Evolutionary conservation across 441 rosid genomes (phyloP), one percentile per base, ranked within the genome.

Genomic region (Gossypium schwendimanii): DNA sequence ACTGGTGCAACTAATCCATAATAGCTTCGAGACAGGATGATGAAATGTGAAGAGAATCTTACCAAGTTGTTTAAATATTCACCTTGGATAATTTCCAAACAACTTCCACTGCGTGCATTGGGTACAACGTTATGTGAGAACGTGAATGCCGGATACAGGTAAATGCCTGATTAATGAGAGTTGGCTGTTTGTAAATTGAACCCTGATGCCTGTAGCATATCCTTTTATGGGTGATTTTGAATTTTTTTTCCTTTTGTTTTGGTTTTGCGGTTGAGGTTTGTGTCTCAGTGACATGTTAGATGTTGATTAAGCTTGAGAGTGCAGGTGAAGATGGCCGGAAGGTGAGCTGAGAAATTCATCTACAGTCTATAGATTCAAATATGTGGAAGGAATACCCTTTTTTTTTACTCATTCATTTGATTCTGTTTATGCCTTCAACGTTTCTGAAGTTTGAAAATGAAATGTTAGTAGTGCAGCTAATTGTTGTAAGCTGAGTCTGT

Each of bases 1-100:
- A 45, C 81, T 91, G 73, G 79, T 91, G 1, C 84, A 89, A 73
- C 81, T 89, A 60, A 82, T 89, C 70, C 75, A 4, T 20, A 65
- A 70, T 61, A 73, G 80, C 66, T 58, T 70, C 4, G 53, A 75
- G 80, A 81, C 76, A 36, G 68, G 75, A 72, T 72, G 80, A 83
- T 68, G 62, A 73, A 53, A 44, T 24, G 23, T 59, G 45, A 17
- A 39, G 11, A 59, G 17, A 15, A 49, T 14, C 26, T 26, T 23
- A 23, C 15, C 7, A 69, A 49, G 31, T 20, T 73, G 66, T 54
- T 68, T 23, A 2, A n/a, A 6, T 31, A 17, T 24, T 61, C 55
- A 9, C 68, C 31, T 36, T 41, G 74, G 28, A 18, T 62, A 49
- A 39, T 7, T 74, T 2, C 41, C n/a, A 2, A 73, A 70, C 68